These are phyloP conservation scores for Phytophthora pluvialis DNA, from an alignment of 352 stramenopile species.

Conservation along the genomic window DNA sequence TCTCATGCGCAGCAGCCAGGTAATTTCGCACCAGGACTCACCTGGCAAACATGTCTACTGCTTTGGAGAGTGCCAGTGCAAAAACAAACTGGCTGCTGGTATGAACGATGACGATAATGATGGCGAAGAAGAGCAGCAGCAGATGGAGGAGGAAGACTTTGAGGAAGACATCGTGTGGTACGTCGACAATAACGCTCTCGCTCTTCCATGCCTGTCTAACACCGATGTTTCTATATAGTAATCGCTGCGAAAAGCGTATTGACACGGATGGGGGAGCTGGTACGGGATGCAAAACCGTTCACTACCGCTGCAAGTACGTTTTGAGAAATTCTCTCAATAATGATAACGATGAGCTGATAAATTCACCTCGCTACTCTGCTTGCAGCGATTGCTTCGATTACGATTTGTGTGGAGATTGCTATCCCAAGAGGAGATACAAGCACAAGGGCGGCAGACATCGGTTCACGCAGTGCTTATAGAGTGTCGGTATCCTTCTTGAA, in stretches of 20 bases:
- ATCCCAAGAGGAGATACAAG: conserved; percentile 40
- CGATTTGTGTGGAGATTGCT: conserved; percentile 67
- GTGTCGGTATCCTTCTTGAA: conserved; percentile 20
- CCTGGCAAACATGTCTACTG: conserved; percentile 39
- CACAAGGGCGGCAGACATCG: conserved; percentile 47
- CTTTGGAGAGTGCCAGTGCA: conserved; percentile 60
- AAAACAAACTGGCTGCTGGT: conserved; percentile 41
- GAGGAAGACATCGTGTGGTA: conserved; percentile 60
- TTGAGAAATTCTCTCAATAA: background rate
- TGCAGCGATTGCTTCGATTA: conserved; percentile 81
- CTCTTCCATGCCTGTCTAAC: background rate
- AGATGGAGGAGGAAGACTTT: conserved; percentile 25
- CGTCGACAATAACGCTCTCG: conserved; percentile 12
- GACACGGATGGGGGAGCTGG: conserved; percentile 34
- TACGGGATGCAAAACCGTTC: conserved; percentile 30
- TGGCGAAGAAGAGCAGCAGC: conserved; percentile 5
- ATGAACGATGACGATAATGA: conserved; percentile 35
- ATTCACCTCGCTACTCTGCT: conserved; percentile 14
- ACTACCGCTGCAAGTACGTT: conserved; percentile 48
- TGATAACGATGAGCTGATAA: conserved; percentile 1
- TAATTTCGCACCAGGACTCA: conserved; percentile 37
- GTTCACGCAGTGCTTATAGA: conserved; percentile 50
- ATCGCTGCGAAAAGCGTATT: conserved; percentile 39
- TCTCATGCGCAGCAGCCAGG: conserved; percentile 12
- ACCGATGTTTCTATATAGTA: conserved; percentile 28